Evolutionary conservation across 768 basidiomycete genomes (phyloP), one percentile per base, ranked within the genome.

Genomic region (Saitozyma podzolica): DNA sequence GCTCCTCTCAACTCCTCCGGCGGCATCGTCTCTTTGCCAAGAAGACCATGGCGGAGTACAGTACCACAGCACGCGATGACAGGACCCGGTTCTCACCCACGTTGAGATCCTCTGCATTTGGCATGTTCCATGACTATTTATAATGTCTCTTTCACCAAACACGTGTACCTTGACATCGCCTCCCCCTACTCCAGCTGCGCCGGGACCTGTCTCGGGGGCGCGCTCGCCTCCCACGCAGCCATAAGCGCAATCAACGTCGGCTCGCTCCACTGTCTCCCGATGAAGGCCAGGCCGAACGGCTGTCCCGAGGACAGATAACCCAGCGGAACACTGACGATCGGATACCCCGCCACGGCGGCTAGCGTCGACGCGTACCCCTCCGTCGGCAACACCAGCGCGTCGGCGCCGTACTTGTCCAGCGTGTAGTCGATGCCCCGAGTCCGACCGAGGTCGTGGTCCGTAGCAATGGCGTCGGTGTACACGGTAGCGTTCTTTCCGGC

Each of bases 371-470:
- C 62, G 14, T 29, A 62, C 3, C 69, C 73, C 48, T 69, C 67
- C 5, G 67, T 63, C 5, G 71, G 70, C 20, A 77, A 56, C 9
- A 73, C 62, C 14, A 77, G 47, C 9, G 71, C 70, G 51, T 77
- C 75, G 14, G 67, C 57, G 9, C 50, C 16, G 55, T 69, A 68
- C 29, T 62, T 55, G n/a, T 74, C 64, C 16, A 77, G 62, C 0
- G 64, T 50, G 42, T 56, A 50, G 20, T 66, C 67, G 19, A 71
- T 62, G 14, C 67, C 68, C 39, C 63, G 63, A 16, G 65, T 64
- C 16, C 51, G 47, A 14, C 73, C 66, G 16, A 72, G 58, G 17
- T 59, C 47, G 39, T 64, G 17, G 40, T 67, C 54, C 8, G 37
- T 57, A 3, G 69, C 67, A 13, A 64, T 64, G 13, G 68, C 66